Evolutionary conservation across 495 filamentous ascomycete genomes (phyloP), one percentile per base, ranked within the genome.

Genomic region (Penicillium samsonianum): DNA sequence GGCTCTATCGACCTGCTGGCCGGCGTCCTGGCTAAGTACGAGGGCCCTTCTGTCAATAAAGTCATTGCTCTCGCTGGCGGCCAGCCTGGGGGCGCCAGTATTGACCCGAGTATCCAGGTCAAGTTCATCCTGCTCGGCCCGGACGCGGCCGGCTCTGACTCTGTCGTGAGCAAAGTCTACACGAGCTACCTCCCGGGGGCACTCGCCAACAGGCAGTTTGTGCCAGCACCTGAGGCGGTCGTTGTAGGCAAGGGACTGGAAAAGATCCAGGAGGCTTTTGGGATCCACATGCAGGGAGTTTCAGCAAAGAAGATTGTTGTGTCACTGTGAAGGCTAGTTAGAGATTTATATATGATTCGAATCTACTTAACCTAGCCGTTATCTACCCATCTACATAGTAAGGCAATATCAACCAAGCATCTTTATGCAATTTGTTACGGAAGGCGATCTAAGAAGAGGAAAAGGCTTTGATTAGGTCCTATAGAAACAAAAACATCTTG

Each of bases 291-390:
- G 37, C 63, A 67, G 41, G 75, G 73, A 9, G 68, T 73, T 0
- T 74, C 70, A 35, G 75, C 75, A 0, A 59, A 64, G 47, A 79
- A 79, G 56, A 45, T 78, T 5, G 53, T 57, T 40, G 59, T 57
- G 6, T 50, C 58, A 28, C 51, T 60, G 7, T 37, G n/a, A n/a
- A 35, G 5, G 5, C 14, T n/a, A n/a, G n/a, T n/a, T n/a, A n/a
- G 33, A 37, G 5, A 37, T 35, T 5, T 16, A 35, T n/a, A 5
- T 37, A 37, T n/a, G n/a, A n/a, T 37, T 7, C 1, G 33, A 14
- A 5, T 5, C 33, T 37, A 14, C 14, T 37, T 14, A 37, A 14
- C 2, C 33, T n/a, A n/a, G 14, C 16, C 11, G 12, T 33, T 37
- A 37, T 37, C 5, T n/a, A n/a, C 14, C 14, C n/a, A 37, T 37